These are phyloP conservation scores for Annulohypoxylon truncatum DNA, from an alignment of 2,329 filamentous ascomycete genomes.

Conservation along the genomic window DNA sequence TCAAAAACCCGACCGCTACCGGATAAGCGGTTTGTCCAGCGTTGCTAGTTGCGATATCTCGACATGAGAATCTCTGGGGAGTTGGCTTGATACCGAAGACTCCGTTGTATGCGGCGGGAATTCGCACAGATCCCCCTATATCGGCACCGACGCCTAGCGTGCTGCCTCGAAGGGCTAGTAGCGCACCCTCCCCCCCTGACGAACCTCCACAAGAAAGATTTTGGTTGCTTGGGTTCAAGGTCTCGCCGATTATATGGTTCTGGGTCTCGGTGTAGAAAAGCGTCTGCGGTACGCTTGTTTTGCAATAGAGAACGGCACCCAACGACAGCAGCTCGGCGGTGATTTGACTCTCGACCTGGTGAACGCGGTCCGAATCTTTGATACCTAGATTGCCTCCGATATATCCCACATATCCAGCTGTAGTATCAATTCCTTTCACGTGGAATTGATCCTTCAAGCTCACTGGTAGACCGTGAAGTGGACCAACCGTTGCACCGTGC, in stretches of 20 bases:
- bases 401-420: slow-evolving; percentile 43
- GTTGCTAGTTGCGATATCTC: slow-evolving; percentile 43
- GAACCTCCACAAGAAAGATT: slow-evolving; percentile 56
- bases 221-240: slow-evolving; percentile 55
- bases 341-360: slow-evolving; percentile 22
- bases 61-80: slow-evolving; percentile 38
- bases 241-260: slow-evolving; percentile 56
- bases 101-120: slow-evolving; percentile 58
- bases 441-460: slow-evolving; percentile 47
- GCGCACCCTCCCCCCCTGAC: slow-evolving; percentile 58
- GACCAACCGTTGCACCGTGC: slow-evolving; percentile 57
- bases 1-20: slow-evolving; percentile 73
- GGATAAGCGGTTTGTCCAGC: slow-evolving; percentile 68
- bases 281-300: slow-evolving; percentile 50
- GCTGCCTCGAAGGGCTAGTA: slow-evolving; percentile 55
- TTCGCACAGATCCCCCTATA: slow-evolving; percentile 59
- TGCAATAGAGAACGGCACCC: slow-evolving; percentile 35
- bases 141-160: slow-evolving; percentile 59
- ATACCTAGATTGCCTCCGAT: slow-evolving; percentile 19
- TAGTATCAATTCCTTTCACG: slow-evolving; percentile 42
- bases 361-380: slow-evolving; percentile 1
- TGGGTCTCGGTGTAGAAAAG: slow-evolving; percentile 22
- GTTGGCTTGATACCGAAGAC: slow-evolving; percentile 58
- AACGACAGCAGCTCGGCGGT: slow-evolving; percentile 15
- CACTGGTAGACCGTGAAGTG: slow-evolving; percentile 44